phyloP scores from a whole-genome alignment of 768 basidiomycete genomes.

The Galerina sulciceps region DNA sequence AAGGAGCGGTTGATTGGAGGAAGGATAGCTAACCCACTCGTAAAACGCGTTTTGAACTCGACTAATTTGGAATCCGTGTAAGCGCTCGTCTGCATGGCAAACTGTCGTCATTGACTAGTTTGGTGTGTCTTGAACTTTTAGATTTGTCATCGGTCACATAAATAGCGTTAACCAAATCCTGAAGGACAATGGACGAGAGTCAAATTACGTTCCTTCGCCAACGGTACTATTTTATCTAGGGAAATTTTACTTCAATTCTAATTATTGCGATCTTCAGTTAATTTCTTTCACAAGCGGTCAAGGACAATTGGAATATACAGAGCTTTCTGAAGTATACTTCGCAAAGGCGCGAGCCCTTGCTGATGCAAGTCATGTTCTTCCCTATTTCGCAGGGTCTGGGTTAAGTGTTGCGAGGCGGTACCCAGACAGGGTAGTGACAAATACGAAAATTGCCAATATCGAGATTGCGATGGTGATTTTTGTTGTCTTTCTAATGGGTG shows the following conservation, averaged over 20 bases:
- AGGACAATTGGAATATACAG: slow-evolving; percentile 41
- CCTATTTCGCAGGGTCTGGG: slow-evolving; percentile 45
- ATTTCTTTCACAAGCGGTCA: slow-evolving; percentile 40
- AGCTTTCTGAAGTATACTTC: slow-evolving; percentile 35
- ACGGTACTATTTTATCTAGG: slow-evolving; percentile 28
- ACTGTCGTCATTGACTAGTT: background rate
- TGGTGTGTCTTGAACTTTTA: slow-evolving; percentile 13
- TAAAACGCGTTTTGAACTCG: slow-evolving; percentile 32
- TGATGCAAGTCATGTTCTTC: slow-evolving; percentile 44
- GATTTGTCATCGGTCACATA: slow-evolving; percentile 35
- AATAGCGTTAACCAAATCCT: slow-evolving; percentile 43
- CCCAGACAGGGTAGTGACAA: slow-evolving; percentile 31
- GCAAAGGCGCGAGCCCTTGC: slow-evolving; percentile 37
- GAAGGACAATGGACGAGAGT: slow-evolving; percentile 44
- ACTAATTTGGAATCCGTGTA: slow-evolving; percentile 29
- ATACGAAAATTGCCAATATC: slow-evolving; percentile 25
- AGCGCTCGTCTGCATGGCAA: background rate
- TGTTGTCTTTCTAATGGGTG: slow-evolving; percentile 31
- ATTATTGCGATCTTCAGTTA: slow-evolving; percentile 24
- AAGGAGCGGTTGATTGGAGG: slow-evolving; percentile 25
- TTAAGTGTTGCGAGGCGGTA: slow-evolving; percentile 36
- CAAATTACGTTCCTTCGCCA: slow-evolving; percentile 43
- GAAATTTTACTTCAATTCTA: background rate
- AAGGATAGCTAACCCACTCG: slow-evolving; percentile 20
- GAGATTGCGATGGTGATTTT: slow-evolving; percentile 28